A percentile compares a stretch with the other conserved stretches of the same genome.
Evolutionary conservation across 371 early-diverging fungal species (phyloP).

Genomic region (Circinella minor): DNA sequence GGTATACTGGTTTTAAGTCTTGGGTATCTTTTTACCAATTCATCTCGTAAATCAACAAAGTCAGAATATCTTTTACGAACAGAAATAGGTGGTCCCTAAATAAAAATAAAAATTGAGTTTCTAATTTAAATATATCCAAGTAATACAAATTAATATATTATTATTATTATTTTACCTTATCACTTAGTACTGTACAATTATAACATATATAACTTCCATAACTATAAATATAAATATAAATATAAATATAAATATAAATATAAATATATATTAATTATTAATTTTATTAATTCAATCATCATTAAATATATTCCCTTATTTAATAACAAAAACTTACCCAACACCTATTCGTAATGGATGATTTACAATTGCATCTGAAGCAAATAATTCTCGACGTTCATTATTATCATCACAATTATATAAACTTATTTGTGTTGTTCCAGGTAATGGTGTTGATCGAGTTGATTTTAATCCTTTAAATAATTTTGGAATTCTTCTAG

Average conservation of each 20-base stretch:
- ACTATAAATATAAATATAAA: slow-evolving; percentile 4
- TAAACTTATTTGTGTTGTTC: slow-evolving; percentile 40
- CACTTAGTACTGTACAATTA: slow-evolving; percentile 54
- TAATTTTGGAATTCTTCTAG: slow-evolving; percentile 8
- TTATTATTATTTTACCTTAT: slow-evolving; percentile 37
- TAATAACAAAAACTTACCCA: slow-evolving; percentile 26
- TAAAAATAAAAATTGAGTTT: not conserved
- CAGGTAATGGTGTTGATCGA: slow-evolving; percentile 17
- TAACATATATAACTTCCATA: slow-evolving; percentile 61
- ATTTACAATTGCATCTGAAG: slow-evolving; percentile 53
- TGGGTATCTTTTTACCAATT: slow-evolving; percentile 45
- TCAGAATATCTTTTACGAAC: slow-evolving; percentile 61
- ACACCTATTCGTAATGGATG: slow-evolving; percentile 54
- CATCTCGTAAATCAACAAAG: slow-evolving; percentile 54
- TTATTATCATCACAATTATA: slow-evolving; percentile 32
- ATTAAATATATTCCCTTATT: too few species aligned
- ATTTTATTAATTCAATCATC: too few species aligned
- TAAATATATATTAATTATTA: too few species aligned
- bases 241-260: slow-evolving; percentile 22
- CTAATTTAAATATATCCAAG: not conserved
- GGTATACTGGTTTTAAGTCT: slow-evolving; percentile 51
- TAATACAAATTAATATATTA: not conserved
- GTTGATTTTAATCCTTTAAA: slow-evolving; percentile 18
- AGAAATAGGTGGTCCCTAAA: slow-evolving; percentile 47
- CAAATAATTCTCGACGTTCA: slow-evolving; percentile 40